Percentiles rank a stretch among this genome's conserved stretches.
phyloP scores from a whole-genome alignment of 2,329 filamentous ascomycete genomes.

The Calonectria naviculata region DNA sequence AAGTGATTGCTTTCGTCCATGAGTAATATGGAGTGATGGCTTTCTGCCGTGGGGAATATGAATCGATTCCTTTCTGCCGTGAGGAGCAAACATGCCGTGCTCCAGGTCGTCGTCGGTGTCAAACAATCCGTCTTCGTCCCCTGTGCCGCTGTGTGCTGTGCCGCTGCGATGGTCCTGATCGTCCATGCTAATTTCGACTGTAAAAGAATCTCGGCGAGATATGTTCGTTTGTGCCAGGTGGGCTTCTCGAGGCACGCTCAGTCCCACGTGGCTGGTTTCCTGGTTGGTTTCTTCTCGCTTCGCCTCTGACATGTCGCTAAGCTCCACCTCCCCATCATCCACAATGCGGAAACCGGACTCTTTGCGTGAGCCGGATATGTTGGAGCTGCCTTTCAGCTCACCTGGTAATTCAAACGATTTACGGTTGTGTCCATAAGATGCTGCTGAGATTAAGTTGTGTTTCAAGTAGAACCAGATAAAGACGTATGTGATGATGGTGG shows the following conservation, averaged over 20 bases:
- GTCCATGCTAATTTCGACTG: background rate
- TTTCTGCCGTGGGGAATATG: background rate
- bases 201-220: background rate
- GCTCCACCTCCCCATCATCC: background rate
- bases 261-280: no score
- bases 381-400: background rate
- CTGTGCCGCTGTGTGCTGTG: background rate
- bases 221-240: background rate
- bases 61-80: background rate
- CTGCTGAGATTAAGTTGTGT: background rate
- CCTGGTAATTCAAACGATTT: background rate
- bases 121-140: background rate
- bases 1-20: background rate
- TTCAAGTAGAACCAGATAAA: constrained; percentile 47
- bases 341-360: background rate
- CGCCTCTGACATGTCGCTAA: background rate
- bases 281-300: background rate
- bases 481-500: constrained; percentile 53
- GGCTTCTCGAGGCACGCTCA: background rate
- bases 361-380: background rate
- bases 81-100: background rate
- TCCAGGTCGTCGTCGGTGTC: background rate
- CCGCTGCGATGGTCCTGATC: background rate
- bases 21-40: background rate
- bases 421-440: background rate